A percentile compares a stretch with the other conserved stretches of the same genome.
Conservation (phyloP, 192 early-diverging fungal species). For the Radiomyces spectabilis region DNA sequence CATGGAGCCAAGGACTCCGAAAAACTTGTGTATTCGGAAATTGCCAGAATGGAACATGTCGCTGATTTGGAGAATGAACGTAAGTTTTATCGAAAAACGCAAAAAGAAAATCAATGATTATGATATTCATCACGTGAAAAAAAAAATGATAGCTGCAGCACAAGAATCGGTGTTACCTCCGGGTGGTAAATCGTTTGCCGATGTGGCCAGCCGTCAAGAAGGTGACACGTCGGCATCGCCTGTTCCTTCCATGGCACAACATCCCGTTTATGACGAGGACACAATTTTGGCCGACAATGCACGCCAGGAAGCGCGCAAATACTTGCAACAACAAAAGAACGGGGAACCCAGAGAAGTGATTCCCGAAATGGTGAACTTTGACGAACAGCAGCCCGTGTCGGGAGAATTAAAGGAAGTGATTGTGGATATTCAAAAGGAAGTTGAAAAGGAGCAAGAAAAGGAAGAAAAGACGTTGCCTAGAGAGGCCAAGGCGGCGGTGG, state of each 20-base stretch:
- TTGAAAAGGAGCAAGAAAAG: constrained; percentile 1
- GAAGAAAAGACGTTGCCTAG: background rate
- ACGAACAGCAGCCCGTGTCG: no score
- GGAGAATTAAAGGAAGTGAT: background rate
- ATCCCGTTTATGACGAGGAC: constrained; percentile 21
- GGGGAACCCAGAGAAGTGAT: background rate
- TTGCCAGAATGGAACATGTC: background rate
- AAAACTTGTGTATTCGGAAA: constrained; percentile 3
- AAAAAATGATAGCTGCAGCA: background rate
- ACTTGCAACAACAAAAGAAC: constrained; percentile 1
- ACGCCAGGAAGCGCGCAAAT: constrained; percentile 15
- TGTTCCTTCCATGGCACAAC: background rate
- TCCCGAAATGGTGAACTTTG: no score
- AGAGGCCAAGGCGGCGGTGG: background rate
- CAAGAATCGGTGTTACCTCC: background rate
- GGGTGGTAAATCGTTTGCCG: constrained; percentile 11
- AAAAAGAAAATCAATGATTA: background rate
- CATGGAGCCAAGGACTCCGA: constrained; percentile 1
- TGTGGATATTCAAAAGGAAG: constrained; percentile 2
- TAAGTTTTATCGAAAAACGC: background rate
- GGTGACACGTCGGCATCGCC: constrained; percentile 18
- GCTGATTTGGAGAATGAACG: background rate
- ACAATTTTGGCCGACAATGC: constrained; percentile 1
- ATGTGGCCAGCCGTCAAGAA: constrained; percentile 11
- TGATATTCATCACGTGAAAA: background rate